Evolutionary conservation across 129 eudicot genomes (phyloP), one percentile per base, ranked within the genome.

Genomic region (Flaveria bidentis): DNA sequence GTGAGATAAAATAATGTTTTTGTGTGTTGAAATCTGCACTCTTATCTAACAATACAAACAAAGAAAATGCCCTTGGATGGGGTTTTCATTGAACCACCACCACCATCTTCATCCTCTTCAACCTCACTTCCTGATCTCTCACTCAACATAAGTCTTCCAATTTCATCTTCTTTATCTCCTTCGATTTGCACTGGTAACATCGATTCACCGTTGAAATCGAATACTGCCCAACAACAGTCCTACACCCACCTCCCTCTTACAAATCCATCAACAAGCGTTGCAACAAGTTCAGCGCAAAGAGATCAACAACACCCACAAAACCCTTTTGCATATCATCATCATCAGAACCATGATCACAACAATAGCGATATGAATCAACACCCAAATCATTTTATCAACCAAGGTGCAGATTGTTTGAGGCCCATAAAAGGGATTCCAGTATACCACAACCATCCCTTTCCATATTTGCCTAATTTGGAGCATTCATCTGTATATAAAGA

Each of bases 351-450:
- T 57, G 72, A 42, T 13, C 72, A 52, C 36, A 84, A 22, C 42
- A 74, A 69, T 20, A 6, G 6, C 39, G 6, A 33, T 33, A 33
- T 3, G 39, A 75, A 76, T 58, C 79, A 82, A 22, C 71, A 78
- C 0, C 69, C 76, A 60, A 78, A 57, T 70, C 55, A 4, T 33
- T 33, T 33, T 4, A 33, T 1, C 49, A 44, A 44, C 83, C 4
- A 87, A 85, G 74, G 87, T 83, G 46, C 89, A 6, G 92, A 85
- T 28, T 87, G 86, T 6, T 80, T 85, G 60, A 82, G 85, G 72
- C 97, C 97, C 12, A 92, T 89, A 33, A 92, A 92, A 82, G 97
- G 97, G 46, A 92, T 92, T 51, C 97, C 97, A 6, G 96, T 92
- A 3, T 92, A 92, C 74, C 97, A 88, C 62, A 89, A 82, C 89